Evolutionary conservation across 2,329 filamentous ascomycete species (phyloP).

Genomic region (Diplocarpon rosae): DNA sequence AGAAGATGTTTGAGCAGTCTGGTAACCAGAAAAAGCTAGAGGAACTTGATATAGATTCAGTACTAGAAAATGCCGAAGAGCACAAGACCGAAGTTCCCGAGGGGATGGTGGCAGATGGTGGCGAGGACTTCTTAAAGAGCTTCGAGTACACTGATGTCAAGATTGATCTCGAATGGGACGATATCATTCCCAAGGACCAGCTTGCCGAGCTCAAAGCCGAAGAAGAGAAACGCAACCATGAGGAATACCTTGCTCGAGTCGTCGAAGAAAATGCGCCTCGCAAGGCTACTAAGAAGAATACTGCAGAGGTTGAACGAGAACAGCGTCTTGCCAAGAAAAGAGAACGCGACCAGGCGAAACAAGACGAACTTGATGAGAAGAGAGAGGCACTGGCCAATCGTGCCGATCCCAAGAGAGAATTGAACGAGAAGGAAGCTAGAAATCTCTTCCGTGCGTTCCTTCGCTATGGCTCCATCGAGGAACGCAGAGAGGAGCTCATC

Average conservation of each 20-base stretch:
- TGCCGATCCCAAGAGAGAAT: slow-evolving; percentile 75
- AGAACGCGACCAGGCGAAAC: slow-evolving; percentile 53
- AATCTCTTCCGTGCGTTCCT: slow-evolving; percentile 86
- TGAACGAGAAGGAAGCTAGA: slow-evolving; percentile 86
- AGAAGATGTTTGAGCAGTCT: slow-evolving; percentile 97
- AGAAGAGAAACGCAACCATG: slow-evolving; percentile 74
- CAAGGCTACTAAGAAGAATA: slow-evolving; percentile 51
- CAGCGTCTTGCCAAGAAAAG: slow-evolving; percentile 56
- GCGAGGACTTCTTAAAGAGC: slow-evolving; percentile 85
- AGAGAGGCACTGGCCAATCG: slow-evolving; percentile 65
- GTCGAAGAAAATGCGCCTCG: slow-evolving; percentile 80
- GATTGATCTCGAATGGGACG: slow-evolving; percentile 93
- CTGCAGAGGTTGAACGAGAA: slow-evolving; percentile 48
- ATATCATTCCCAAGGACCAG: slow-evolving; percentile 92
- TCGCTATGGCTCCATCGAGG: slow-evolving; percentile 80
- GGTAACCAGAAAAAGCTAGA: slow-evolving; percentile 95
- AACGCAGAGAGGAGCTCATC: slow-evolving; percentile 78
- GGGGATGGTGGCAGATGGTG: slow-evolving; percentile 88
- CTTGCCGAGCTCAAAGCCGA: slow-evolving; percentile 82
- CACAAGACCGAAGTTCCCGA: slow-evolving; percentile 94
- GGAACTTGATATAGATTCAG: slow-evolving; percentile 93
- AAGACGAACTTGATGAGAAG: slow-evolving; percentile 52
- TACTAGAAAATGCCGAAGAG: slow-evolving; percentile 92
- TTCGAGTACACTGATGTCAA: slow-evolving; percentile 97
- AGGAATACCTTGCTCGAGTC: slow-evolving; percentile 69